Conservation (phyloP, 768 basidiomycete species). For the Mycena indigotica region DNA sequence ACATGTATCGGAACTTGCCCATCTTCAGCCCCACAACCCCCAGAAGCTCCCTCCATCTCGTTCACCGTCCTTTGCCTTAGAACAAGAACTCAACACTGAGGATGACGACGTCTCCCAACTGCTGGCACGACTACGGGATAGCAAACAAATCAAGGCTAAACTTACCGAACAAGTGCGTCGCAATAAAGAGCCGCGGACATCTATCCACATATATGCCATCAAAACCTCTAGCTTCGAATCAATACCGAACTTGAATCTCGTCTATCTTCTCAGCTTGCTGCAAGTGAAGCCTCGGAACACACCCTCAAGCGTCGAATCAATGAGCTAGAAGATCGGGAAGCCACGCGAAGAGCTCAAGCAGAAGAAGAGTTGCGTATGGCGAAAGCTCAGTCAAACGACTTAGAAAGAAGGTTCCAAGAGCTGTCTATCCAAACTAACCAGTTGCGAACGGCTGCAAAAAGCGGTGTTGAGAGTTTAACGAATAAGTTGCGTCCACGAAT, state of each 20-base stretch:
- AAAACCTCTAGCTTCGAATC: slow-evolving; percentile 12
- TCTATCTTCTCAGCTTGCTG: slow-evolving; percentile 17
- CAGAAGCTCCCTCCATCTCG: neutral
- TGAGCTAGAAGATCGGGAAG: slow-evolving; percentile 22
- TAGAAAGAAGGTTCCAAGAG: slow-evolving; percentile 14
- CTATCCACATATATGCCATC: slow-evolving; percentile 4
- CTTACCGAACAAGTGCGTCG: slow-evolving; percentile 28
- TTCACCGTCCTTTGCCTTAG: slow-evolving; percentile 15
- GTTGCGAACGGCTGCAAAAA: slow-evolving; percentile 13
- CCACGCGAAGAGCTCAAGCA: slow-evolving; percentile 10
- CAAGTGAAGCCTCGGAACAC: slow-evolving; percentile 14
- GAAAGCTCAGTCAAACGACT: slow-evolving; percentile 6
- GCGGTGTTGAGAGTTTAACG: slow-evolving; percentile 18
- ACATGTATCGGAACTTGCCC: slow-evolving; percentile 1
- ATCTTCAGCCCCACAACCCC: slow-evolving; percentile 7
- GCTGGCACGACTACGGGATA: slow-evolving; percentile 26
- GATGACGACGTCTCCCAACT: slow-evolving; percentile 26
- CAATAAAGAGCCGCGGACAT: slow-evolving; percentile 3
- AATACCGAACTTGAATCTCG: slow-evolving; percentile 24
- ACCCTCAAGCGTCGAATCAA: slow-evolving; percentile 18
- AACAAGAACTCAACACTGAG: slow-evolving; percentile 20
- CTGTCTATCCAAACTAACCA: slow-evolving; percentile 4
- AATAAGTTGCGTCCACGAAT: slow-evolving; percentile 19
- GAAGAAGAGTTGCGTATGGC: slow-evolving; percentile 13
- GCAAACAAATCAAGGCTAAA: slow-evolving; percentile 25